Evolutionary conservation across 2,329 filamentous ascomycete genomes (phyloP).

Genomic region (Fusarium pilosicola): DNA sequence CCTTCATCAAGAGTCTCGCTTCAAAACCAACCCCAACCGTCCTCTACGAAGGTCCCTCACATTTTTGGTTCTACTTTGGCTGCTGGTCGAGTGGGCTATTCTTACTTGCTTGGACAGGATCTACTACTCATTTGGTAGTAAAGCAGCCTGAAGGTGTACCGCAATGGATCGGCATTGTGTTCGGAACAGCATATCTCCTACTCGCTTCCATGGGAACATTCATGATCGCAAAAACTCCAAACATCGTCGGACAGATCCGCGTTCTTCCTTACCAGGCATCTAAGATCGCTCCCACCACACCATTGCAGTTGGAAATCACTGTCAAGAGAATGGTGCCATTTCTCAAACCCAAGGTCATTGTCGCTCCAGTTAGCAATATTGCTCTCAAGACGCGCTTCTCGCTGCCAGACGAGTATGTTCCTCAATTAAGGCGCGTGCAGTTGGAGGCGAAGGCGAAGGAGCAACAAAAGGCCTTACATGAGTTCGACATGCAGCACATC

Average conservation of each 20-base stretch:
- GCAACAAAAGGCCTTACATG: conserved; percentile 51
- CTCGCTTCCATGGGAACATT: conserved; percentile 70
- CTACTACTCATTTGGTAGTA: conserved; percentile 49
- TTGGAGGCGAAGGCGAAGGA: conserved; percentile 51
- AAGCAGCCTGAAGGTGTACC: conserved; percentile 60
- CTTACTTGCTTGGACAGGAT: conserved; percentile 49
- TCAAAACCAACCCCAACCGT: conserved; percentile 64
- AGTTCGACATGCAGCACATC: conserved; percentile 65
- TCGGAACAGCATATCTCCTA: conserved; percentile 66
- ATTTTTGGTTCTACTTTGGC: conserved; percentile 69
- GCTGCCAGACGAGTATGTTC: conserved; percentile 51
- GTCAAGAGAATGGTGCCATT: conserved; percentile 62
- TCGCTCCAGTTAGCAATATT: conserved; percentile 49
- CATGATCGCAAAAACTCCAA: conserved; percentile 66
- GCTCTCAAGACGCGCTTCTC: conserved; percentile 52
- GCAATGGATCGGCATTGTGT: conserved; percentile 67
- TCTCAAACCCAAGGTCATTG: conserved; percentile 55
- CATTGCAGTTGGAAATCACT: conserved; percentile 63
- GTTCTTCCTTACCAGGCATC: conserved; percentile 56
- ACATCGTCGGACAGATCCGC: conserved; percentile 67
- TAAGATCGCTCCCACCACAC: conserved; percentile 24
- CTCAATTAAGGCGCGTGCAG: conserved; percentile 47
- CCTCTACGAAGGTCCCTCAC: conserved; percentile 73
- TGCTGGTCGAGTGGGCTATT: conserved; percentile 65
- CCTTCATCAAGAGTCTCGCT: conserved; percentile 66